Base-by-base conservation (phyloP, 305 asterid species). In the Ajuga reptans region DNA sequence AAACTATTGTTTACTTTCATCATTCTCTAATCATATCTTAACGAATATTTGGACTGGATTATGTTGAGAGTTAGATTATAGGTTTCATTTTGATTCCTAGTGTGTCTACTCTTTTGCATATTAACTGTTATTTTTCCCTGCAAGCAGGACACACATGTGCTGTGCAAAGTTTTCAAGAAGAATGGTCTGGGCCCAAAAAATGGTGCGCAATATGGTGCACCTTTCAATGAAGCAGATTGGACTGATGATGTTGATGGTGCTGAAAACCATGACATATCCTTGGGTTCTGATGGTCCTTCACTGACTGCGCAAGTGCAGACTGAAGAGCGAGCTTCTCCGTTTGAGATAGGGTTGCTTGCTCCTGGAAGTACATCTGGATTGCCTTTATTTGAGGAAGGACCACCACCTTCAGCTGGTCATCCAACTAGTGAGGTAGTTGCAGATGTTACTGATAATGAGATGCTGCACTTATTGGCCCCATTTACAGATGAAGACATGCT, bases 151-250 rank as follows among this genome's bases (percentile, higher is more conserved):
- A 51, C 83, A 0, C 87, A 81, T 77, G 97, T 85, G 62, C 81
- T 92, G 21, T 90, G 93, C 77, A 92, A 84, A 75, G 80, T 92
- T 49, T 92, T 90, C 75, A 55, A 88, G 74, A 92, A 92, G 86
- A 80, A 73, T 61, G 97, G 98, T 27, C 81, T 64, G 4, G 98
- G 97, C 57, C 97, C 98, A 4, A 87, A 81, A 76, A 86, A 83
- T 84, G 95, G 98, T 60, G 95, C 98, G 2, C 97, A 86, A 43
- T 92, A 92, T 73, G 98, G 98, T 4, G 96, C 95, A 54, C 98
- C 95, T 6, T 92, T 90, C 71, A 69, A 75, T 6, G 96, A 87
- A 83, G 94, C 82, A 39, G 97, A 92, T 4, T 92, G 97, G 98
- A 66, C 79, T 52, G 88, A 83, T 43, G 84, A 77, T 33, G 79